phyloP scores from a whole-genome alignment of 2,329 filamentous ascomycete species.

The Keithomyces neogunnii region DNA sequence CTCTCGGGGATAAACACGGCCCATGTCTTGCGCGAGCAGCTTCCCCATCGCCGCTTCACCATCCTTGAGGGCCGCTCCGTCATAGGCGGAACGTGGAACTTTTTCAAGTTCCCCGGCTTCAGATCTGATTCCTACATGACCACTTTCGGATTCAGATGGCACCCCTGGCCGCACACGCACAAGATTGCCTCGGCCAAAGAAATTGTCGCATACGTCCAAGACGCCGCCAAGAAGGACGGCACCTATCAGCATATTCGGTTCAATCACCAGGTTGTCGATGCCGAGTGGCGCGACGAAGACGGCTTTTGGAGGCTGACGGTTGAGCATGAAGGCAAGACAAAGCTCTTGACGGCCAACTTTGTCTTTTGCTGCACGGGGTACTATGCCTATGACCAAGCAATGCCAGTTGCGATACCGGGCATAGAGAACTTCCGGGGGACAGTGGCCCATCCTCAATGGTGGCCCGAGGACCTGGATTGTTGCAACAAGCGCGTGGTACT shows the following conservation, averaged over 20 bases:
- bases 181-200: conserved; percentile 42
- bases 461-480: conserved; percentile 62
- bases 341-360: conserved; percentile 39
- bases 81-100: conserved; percentile 70
- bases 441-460: conserved; percentile 65
- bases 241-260: conserved; percentile 47
- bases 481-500: conserved; percentile 59
- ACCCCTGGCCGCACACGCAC: conserved; percentile 53
- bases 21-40: conserved; percentile 51
- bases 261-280: conserved; percentile 36
- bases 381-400: conserved; percentile 61
- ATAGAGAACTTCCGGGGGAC: conserved; percentile 57
- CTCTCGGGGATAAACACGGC: conserved; percentile 68
- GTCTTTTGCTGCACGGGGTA: conserved; percentile 56
- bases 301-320: conserved; percentile 48
- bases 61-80: conserved; percentile 59
- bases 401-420: conserved; percentile 55
- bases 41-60: conserved; percentile 49
- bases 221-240: conserved; percentile 40
- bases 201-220: conserved; percentile 46
- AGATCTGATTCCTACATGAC: conserved; percentile 56
- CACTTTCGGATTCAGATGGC: conserved; percentile 60
- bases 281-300: conserved; percentile 45
- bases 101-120: conserved; percentile 70
- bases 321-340: conserved; percentile 17